phyloP scores from a whole-genome alignment of 2,329 filamentous ascomycete species.

The Talaromyces albobiverticillius region DNA sequence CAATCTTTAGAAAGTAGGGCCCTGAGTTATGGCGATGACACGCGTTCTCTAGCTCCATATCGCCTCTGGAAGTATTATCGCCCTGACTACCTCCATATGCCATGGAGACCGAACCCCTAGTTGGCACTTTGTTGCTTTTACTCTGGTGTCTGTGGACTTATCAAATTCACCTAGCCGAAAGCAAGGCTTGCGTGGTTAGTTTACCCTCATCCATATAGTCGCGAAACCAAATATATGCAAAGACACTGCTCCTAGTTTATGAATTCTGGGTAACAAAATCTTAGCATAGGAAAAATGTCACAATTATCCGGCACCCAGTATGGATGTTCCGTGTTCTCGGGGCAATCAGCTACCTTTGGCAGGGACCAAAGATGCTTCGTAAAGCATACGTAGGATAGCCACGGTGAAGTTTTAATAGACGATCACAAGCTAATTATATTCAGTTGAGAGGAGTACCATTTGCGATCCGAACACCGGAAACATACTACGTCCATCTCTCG shows the following conservation, averaged over 20 bases:
- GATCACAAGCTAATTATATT: not conserved
- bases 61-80: too few species aligned
- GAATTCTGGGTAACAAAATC: too few species aligned
- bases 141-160: not conserved
- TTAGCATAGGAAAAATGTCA: not conserved
- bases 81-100: not conserved
- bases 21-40: too few species aligned
- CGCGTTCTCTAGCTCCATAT: too few species aligned
- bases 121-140: not conserved
- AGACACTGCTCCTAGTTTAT: too few species aligned
- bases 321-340: not conserved
- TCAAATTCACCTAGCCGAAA: not conserved
- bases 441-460: not conserved
- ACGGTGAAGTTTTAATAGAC: too few species aligned
- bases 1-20: too few species aligned
- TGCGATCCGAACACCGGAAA: conserved; percentile 1
- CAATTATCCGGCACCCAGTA: not conserved
- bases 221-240: not conserved
- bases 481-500: conserved; percentile 6
- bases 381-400: conserved; percentile 1
- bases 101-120: not conserved
- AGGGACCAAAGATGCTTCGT: not conserved
- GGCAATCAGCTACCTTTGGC: not conserved
- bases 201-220: not conserved
- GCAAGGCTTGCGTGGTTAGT: not conserved